These are phyloP conservation scores for Ogataea sp. DNA, from an alignment of 805 yeast genomes.

Conservation along the genomic window DNA sequence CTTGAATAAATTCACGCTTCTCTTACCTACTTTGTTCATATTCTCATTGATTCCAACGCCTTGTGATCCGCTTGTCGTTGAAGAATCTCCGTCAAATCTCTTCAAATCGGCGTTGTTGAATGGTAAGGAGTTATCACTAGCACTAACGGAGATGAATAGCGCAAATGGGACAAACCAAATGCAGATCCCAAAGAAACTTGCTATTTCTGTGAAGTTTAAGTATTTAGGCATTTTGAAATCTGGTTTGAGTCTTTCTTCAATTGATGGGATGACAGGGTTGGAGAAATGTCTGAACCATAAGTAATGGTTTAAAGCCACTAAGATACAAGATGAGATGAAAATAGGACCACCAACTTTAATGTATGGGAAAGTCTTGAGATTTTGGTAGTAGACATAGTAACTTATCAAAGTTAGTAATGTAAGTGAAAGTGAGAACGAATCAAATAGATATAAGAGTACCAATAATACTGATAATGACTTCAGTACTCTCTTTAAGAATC, in stretches of 20 bases:
- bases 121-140: slow-evolving; percentile 85
- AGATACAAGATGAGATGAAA: slow-evolving; percentile 61
- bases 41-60: slow-evolving; percentile 12
- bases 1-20: slow-evolving; percentile 62
- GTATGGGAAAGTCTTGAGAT: slow-evolving; percentile 75
- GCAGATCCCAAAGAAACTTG: slow-evolving; percentile 91
- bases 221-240: slow-evolving; percentile 56
- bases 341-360: slow-evolving; percentile 65
- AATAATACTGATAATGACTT: slow-evolving; percentile 49
- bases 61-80: slow-evolving; percentile 21
- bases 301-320: slow-evolving; percentile 76
- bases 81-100: slow-evolving; percentile 8
- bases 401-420: slow-evolving; percentile 63
- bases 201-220: slow-evolving; percentile 81
- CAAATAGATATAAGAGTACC: slow-evolving; percentile 56
- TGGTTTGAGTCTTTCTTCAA: slow-evolving; percentile 48
- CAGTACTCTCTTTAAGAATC: slow-evolving; percentile 57
- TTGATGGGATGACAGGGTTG: slow-evolving; percentile 63
- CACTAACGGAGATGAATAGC: slow-evolving; percentile 82
- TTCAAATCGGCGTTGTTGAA: slow-evolving; percentile 18
- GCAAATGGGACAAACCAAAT: slow-evolving; percentile 95
- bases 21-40: slow-evolving; percentile 23
- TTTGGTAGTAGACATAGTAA: slow-evolving; percentile 67
- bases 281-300: slow-evolving; percentile 86
- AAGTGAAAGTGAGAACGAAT: slow-evolving; percentile 68